Conservation (phyloP, 257 asterid species). For the Pogostemon cablin region DNA sequence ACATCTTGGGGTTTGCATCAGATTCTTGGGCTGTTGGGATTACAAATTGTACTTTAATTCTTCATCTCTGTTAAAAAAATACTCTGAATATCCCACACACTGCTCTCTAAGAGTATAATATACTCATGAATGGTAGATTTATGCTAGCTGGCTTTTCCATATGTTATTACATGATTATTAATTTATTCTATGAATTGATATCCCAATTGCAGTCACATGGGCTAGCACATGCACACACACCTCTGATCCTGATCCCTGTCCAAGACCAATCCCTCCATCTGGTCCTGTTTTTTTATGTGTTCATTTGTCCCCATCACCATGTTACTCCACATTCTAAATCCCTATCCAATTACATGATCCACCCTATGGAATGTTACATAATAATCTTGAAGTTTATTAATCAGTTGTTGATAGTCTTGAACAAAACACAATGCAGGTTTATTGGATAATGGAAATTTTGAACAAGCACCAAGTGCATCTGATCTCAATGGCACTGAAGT, state of each 20-base stretch:
- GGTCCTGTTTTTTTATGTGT: slow-evolving; percentile 37
- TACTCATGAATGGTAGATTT: slow-evolving; percentile 4
- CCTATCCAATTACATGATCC: not conserved
- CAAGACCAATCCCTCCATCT: slow-evolving; percentile 14
- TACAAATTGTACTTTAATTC: not conserved
- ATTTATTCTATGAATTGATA: not conserved
- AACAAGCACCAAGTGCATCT: slow-evolving; percentile 51
- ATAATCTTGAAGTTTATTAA: not conserved
- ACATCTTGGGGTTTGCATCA: slow-evolving; percentile 22
- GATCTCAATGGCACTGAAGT: slow-evolving; percentile 75
- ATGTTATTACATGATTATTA: not conserved
- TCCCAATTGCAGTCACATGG: slow-evolving; percentile 34
- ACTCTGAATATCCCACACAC: slow-evolving; percentile 26
- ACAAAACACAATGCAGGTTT: slow-evolving; percentile 52
- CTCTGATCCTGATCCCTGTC: slow-evolving; percentile 29
- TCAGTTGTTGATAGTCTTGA: not conserved
- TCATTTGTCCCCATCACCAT: slow-evolving; percentile 35
- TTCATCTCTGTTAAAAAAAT: no score
- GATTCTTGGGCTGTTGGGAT: slow-evolving; percentile 13
- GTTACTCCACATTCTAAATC: slow-evolving; percentile 29
- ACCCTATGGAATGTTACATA: not conserved
- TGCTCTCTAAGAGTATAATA: slow-evolving; percentile 27
- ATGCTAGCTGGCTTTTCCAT: slow-evolving; percentile 18
- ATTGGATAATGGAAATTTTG: slow-evolving; percentile 87
- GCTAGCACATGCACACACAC: slow-evolving; percentile 34